Percentiles rank a stretch among this genome's conserved stretches.
These are phyloP conservation scores for Apiospora phragmitis DNA, from an alignment of 2,329 filamentous ascomycete species.

Conservation along the genomic window DNA sequence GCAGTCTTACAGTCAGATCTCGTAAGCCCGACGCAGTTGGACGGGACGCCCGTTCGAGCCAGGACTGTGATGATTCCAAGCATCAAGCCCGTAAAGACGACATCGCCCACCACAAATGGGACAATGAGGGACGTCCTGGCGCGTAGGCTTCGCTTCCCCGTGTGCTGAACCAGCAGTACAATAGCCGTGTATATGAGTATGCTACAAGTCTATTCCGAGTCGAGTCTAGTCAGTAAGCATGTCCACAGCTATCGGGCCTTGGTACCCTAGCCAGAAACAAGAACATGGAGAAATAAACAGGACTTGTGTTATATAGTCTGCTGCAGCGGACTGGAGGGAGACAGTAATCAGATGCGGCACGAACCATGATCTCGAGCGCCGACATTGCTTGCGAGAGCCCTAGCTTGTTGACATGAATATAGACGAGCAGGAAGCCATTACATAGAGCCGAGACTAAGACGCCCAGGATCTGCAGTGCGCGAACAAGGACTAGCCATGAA, in stretches of 20 bases:
- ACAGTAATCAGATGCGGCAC: conserved; percentile 15
- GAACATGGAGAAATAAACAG: not conserved
- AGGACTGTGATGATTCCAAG: conserved; percentile 36
- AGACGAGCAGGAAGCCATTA: conserved; percentile 36
- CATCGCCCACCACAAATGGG: conserved; percentile 31
- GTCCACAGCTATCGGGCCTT: not conserved
- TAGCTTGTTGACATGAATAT: conserved; percentile 27
- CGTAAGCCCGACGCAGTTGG: conserved; percentile 35
- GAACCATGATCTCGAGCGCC: conserved; percentile 37
- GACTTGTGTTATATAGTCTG: not conserved
- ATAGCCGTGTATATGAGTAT: conserved; percentile 33
- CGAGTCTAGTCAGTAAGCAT: conserved; percentile 15
- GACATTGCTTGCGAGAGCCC: conserved; percentile 30
- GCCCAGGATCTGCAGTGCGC: conserved; percentile 33
- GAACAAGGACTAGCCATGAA: conserved; percentile 34
- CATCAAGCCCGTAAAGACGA: conserved; percentile 30
- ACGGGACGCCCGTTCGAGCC: conserved; percentile 33
- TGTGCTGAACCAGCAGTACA: conserved; percentile 33
- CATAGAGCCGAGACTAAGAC: conserved; percentile 31
- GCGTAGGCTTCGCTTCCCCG: conserved; percentile 25
- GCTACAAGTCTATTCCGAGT: conserved; percentile 26
- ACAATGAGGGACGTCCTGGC: conserved; percentile 25
- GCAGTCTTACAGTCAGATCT: conserved; percentile 20
- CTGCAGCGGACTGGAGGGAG: not conserved
- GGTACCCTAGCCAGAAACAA: not conserved